phyloP scores from a whole-genome alignment of 176 grass and related monocot genomes.

The Oryza coarctata region DNA sequence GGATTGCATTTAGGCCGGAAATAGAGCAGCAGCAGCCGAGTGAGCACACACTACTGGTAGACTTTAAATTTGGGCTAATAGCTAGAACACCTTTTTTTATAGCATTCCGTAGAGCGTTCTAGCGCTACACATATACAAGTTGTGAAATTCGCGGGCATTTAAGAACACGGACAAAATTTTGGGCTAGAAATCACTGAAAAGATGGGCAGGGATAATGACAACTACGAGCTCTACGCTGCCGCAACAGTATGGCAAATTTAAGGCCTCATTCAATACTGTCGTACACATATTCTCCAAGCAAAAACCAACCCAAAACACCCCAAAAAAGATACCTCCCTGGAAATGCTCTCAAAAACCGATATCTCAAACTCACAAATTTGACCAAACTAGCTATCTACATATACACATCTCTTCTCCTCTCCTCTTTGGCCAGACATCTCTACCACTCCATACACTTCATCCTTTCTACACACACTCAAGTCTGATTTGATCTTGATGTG shows the following conservation, averaged over 20 bases:
- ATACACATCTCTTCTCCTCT: too few relatives aligned
- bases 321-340: not conserved
- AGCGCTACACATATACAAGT: not conserved
- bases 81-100: not conserved
- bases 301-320: not conserved
- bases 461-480: too few relatives aligned
- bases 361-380: not conserved
- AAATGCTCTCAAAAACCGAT: not conserved
- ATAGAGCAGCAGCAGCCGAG: not conserved
- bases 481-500: not conserved
- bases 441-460: not conserved
- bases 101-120: not conserved
- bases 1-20: not conserved
- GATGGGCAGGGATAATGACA: slow-evolving; percentile 37
- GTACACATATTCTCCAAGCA: slow-evolving; percentile 48
- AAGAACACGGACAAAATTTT: slow-evolving; percentile 1
- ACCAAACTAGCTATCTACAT: not conserved
- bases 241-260: slow-evolving; percentile 41
- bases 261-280: slow-evolving; percentile 48
- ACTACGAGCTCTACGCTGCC: slow-evolving; percentile 37
- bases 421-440: too few relatives aligned
- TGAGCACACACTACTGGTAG: not conserved
- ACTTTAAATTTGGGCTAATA: not conserved
- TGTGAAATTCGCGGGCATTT: slow-evolving; percentile 1
- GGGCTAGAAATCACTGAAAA: not conserved